phyloP scores from a whole-genome alignment of 176 grass and related monocot species.

The Carex littledalei region DNA sequence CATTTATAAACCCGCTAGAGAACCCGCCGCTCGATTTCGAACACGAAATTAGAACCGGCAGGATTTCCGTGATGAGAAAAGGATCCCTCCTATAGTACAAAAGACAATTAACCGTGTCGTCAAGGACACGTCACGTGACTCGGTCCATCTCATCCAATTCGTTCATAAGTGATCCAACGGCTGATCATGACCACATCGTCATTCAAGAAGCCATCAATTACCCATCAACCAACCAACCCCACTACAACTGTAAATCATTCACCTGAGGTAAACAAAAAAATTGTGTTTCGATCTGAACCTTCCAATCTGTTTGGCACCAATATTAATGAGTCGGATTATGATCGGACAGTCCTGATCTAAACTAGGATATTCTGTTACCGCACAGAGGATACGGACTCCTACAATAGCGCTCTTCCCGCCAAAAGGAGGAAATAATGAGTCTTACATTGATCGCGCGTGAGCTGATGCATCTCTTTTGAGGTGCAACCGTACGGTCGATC shows the following conservation, averaged over 20 bases:
- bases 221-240: background rate
- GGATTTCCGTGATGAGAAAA: background rate
- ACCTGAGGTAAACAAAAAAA: too few relatives aligned
- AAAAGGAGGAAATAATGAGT: background rate
- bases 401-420: background rate
- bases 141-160: background rate
- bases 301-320: too few relatives aligned
- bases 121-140: background rate
- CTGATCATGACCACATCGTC: background rate
- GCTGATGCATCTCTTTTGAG: background rate
- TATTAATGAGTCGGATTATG: too few relatives aligned
- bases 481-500: background rate
- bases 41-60: background rate
- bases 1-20: background rate
- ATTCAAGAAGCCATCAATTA: background rate
- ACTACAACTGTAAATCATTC: background rate
- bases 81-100: background rate
- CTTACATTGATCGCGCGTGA: constrained; percentile 10
- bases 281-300: too few relatives aligned
- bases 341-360: too few relatives aligned
- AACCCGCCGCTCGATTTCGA: background rate
- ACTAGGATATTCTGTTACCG: too few relatives aligned
- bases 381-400: too few relatives aligned
- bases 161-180: background rate
- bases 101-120: background rate